Evolutionary conservation across 345 rosid species (phyloP), one percentile per base, ranked within the genome.

Genomic region (Lepidium africanum): DNA sequence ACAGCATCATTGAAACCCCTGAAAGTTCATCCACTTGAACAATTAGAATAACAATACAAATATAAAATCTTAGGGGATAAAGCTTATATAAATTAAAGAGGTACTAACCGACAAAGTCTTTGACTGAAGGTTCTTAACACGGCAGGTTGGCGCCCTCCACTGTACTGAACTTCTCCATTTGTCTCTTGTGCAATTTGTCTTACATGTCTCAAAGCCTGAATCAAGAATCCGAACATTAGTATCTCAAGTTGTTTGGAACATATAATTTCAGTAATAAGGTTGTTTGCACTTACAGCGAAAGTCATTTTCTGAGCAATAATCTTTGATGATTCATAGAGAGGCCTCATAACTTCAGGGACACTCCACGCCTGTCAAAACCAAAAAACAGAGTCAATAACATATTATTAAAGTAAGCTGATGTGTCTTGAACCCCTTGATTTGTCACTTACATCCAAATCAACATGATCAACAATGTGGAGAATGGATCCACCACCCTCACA

Each of bases 1-100:
- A 93, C 87, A 63, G 97, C 97, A 77, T 90, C 98, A 74, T 93
- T 93, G 81, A 93, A 93, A 17, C 98, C 96, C 90, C 97, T 93
- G 77, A 36, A 30, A 42, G 64, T 57, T 65, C 75, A 81, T 47
- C 16, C 45, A 64, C 40, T 48, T 39, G 63, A 50, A 32, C 38
- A 75, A 15, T 69, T 11, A 56, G 46, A 10, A 11, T 2, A 43
- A 3, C 10, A 33, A 37, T 2, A n/a, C 9, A 15, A 14, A 32
- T 42, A 1, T 3, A 50, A n/a, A 3, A 14, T 13, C 8, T 15
- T 42, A 30, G 49, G 10, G 5, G 3, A 17, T 16, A 14, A 51
- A 23, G 9, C 30, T 30, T 48, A 59, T 35, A 36, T 0, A 1
- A 5, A 10, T 14, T 7, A 10, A 39, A 32, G 9, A 46, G 36